Evolutionary conservation across 176 grass and related monocot species (phyloP).

Genomic region (Alopecurus myosuroides): DNA sequence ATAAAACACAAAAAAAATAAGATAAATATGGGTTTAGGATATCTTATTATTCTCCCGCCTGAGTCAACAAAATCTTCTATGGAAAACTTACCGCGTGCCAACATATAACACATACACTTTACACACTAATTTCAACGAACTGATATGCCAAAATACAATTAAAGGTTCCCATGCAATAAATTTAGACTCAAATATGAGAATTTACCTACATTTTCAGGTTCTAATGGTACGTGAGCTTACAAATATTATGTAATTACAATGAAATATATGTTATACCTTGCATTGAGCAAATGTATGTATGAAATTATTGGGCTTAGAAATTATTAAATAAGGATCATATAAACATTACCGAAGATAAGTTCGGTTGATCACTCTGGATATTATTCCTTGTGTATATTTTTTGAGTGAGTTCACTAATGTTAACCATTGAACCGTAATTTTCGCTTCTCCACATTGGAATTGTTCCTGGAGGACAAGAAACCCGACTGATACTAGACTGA

Average conservation of each 20-base stretch:
- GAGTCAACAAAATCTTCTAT: background rate
- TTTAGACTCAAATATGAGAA: background rate
- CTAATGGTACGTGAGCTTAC: too few species aligned
- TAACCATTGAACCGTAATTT: background rate
- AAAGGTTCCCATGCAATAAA: background rate
- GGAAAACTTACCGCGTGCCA: background rate
- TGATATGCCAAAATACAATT: background rate
- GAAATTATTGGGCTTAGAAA: background rate
- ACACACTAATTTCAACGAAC: background rate
- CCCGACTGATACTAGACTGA: background rate
- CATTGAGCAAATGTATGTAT: background rate
- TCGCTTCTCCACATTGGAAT: constrained; percentile 11
- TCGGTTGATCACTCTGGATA: background rate
- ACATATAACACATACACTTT: background rate
- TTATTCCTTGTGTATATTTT: background rate
- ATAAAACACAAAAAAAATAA: background rate
- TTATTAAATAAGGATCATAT: background rate
- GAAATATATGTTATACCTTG: background rate
- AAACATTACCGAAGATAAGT: background rate
- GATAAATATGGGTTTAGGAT: background rate
- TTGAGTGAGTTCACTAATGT: background rate
- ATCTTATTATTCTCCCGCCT: background rate
- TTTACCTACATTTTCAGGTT: background rate
- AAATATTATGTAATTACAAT: background rate
- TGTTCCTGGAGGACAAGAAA: constrained; percentile 1